These are phyloP conservation scores for Phellinidium pouzarii DNA, from an alignment of 1,284 basidiomycete species.

Conservation along the genomic window DNA sequence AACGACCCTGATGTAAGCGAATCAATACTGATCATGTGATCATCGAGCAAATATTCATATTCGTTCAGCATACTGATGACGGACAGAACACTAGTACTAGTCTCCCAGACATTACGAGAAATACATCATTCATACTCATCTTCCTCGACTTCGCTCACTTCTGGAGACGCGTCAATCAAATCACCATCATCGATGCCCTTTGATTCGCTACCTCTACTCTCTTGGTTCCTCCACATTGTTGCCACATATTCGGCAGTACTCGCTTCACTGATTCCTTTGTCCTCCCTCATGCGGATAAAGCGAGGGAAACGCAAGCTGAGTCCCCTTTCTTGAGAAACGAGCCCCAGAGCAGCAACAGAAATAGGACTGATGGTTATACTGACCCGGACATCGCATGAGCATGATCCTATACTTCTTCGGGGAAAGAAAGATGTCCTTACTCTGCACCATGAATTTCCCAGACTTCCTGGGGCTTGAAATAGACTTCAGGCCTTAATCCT, in stretches of 20 bases:
- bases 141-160: slow-evolving; percentile 28
- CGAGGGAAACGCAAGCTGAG: slow-evolving; percentile 86
- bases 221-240: slow-evolving; percentile 62
- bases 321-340: slow-evolving; percentile 64
- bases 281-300: slow-evolving; percentile 74
- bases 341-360: slow-evolving; percentile 72
- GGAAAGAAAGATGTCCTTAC: slow-evolving; percentile 39
- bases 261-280: slow-evolving; percentile 74
- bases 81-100: no score
- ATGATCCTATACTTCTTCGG: neutral
- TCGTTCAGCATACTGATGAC: no score
- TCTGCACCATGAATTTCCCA: slow-evolving; percentile 93
- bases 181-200: slow-evolving; percentile 47
- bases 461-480: slow-evolving; percentile 80
- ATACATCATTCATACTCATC: slow-evolving; percentile 28
- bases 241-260: slow-evolving; percentile 71
- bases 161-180: slow-evolving; percentile 41
- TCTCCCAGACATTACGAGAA: no score
- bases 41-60: no score
- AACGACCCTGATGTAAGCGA: no score
- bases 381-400: slow-evolving; percentile 7
- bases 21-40: no score
- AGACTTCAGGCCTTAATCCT: slow-evolving; percentile 77
- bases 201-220: slow-evolving; percentile 34
- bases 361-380: slow-evolving; percentile 87